These are phyloP conservation scores for Talaromyces piceae DNA, from an alignment of 2,329 filamentous ascomycete genomes.

Conservation along the genomic window DNA sequence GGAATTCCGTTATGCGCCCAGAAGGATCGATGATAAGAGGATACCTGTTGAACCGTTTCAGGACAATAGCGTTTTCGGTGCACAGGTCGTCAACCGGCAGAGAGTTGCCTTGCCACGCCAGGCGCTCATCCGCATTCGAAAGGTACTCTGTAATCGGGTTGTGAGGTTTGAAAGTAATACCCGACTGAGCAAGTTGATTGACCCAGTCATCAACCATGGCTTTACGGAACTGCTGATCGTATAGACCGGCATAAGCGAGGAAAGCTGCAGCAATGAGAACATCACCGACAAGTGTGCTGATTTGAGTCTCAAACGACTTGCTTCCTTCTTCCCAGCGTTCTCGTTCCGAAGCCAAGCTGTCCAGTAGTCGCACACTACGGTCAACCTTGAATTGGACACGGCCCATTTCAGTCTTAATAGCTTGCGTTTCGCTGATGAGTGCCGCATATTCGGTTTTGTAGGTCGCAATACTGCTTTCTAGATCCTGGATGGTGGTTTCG, in stretches of 20 bases:
- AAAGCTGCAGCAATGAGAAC: constrained; percentile 95
- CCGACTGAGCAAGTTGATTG: constrained; percentile 85
- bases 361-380: constrained; percentile 84
- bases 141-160: constrained; percentile 95
- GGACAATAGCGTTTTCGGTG: constrained; percentile 95
- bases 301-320: constrained; percentile 96
- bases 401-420: constrained; percentile 95
- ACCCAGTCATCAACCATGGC: constrained; percentile 97
- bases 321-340: constrained; percentile 93
- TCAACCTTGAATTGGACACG: constrained; percentile 97
- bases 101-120: constrained; percentile 90
- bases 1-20: constrained; percentile 85
- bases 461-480: constrained; percentile 84
- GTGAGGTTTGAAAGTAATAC: constrained; percentile 83
- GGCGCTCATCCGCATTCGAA: constrained; percentile 88
- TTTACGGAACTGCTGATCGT: constrained; percentile 96
- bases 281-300: constrained; percentile 91
- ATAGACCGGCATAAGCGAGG: constrained; percentile 91
- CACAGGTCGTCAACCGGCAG: constrained; percentile 94
- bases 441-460: constrained; percentile 96
- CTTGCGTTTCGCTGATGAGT: constrained; percentile 92
- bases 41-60: constrained; percentile 97
- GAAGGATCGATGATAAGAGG: constrained; percentile 98
- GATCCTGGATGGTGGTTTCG: constrained; percentile 71
- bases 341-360: constrained; percentile 90